Evolutionary conservation across 768 basidiomycete species (phyloP), one percentile per base, ranked within the genome.

Genomic region (Leccinellum luteum): DNA sequence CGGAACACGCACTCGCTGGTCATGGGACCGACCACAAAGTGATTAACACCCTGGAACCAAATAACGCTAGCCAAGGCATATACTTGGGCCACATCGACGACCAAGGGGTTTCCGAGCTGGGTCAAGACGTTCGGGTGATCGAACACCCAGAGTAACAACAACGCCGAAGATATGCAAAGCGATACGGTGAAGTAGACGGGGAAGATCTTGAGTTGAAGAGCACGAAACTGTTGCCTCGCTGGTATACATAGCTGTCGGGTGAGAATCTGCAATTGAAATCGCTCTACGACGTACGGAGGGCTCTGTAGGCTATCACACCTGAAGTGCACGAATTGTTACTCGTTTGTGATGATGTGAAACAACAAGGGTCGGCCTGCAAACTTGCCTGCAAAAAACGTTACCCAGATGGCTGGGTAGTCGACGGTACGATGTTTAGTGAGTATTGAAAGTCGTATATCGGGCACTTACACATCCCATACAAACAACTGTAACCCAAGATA

Each of bases 151-250:
- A 79, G 72, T 2, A 75, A 77, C 48, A 90, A 69, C 38, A 93
- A 77, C 21, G 73, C 72, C 1, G 81, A 74, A 27, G 85, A 80
- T 32, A 87, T 71, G 23, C 71, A 62, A 35, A 88, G 80, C 13
- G 85, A 86, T 43, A 82, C 68, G 17, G 79, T 68, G 64, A 93
- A 93, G 73, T 89, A 92, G 60, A 88, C 70, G 1, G 91, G 89
- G 73, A 90, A 90, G 1, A 80, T 83, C 64, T 80, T 82, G 66
- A 89, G 84, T 66, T 93, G 91, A 32, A 94, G 79, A 43, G 79
- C 75, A 10, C 85, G 82, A 59, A 93, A 93, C 57, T 88, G 85
- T 50, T 85, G 81, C 48, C 89, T 82, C 17, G 89, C 85, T 87
- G 58, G 6, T 23, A 44, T 38, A 32, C 10, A 43, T 27, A 17